These are phyloP conservation scores for Spizellomyces sp. DNA, from an alignment of 192 early-diverging fungal genomes.

Conservation along the genomic window DNA sequence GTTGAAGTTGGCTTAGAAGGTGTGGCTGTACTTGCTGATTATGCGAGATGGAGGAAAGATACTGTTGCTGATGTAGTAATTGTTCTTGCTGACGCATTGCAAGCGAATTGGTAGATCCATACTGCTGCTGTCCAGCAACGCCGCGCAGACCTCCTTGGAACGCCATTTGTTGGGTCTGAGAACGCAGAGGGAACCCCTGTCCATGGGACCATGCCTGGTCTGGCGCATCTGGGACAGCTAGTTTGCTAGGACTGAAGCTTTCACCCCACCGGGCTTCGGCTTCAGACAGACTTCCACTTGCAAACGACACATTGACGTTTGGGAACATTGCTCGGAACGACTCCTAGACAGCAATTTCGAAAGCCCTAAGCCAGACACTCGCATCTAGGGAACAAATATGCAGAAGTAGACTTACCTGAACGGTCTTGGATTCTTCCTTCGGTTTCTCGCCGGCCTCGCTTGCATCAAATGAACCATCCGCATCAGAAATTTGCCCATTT, in stretches of 20 bases:
- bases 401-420: conserved; percentile 8
- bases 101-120: neutral
- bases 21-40: conserved; percentile 27
- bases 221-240: conserved; percentile 27
- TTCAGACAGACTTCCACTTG: conserved; percentile 28
- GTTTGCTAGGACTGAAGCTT: conserved; percentile 40
- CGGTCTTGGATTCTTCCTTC: conserved; percentile 7
- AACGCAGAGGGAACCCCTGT: conserved; percentile 8
- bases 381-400: neutral
- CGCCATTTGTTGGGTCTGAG: neutral
- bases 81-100: conserved; percentile 29
- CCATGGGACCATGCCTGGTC: conserved; percentile 19
- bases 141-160: neutral
- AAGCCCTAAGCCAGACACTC: neutral
- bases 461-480: neutral
- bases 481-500: conserved; percentile 12
- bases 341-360: conserved; percentile 12
- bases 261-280: conserved; percentile 42
- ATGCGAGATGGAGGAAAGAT: conserved; percentile 16
- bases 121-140: neutral
- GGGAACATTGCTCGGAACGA: conserved; percentile 43
- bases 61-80: conserved; percentile 43
- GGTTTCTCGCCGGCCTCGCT: neutral
- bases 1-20: conserved; percentile 30
- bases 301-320: conserved; percentile 44